Conservation (phyloP, 306 rosid species). For the Citrullus amarus region DNA sequence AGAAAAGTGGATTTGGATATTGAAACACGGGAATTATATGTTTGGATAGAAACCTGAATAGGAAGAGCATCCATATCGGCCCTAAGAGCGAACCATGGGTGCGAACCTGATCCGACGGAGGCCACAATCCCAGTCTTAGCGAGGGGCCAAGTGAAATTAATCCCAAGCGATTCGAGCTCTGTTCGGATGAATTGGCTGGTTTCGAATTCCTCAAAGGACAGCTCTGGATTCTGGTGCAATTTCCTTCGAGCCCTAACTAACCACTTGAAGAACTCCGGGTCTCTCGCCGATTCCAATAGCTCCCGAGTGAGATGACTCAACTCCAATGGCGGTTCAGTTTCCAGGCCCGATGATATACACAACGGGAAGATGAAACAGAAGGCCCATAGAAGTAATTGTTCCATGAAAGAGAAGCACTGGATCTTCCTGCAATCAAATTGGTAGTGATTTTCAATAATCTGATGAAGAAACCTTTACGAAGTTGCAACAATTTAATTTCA, state of each 20-base stretch:
- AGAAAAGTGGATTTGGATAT: too few relatives aligned
- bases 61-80: conserved; percentile 60
- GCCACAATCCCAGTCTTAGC: conserved; percentile 45
- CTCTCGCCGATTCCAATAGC: conserved; percentile 30
- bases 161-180: conserved; percentile 34
- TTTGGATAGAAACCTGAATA: conserved; percentile 15
- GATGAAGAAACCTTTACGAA: too few relatives aligned
- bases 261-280: conserved; percentile 30
- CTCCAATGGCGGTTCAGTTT: neutral
- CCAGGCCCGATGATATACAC: neutral
- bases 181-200: conserved; percentile 38
- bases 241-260: conserved; percentile 25
- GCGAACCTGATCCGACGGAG: conserved; percentile 27
- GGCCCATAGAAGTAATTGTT: neutral
- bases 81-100: conserved; percentile 48
- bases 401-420: too few relatives aligned
- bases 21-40: neutral
- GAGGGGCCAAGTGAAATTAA: conserved; percentile 41
- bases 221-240: conserved; percentile 54
- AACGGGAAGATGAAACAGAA: neutral
- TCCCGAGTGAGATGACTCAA: conserved; percentile 20
- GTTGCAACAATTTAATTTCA: too few relatives aligned
- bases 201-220: conserved; percentile 37
- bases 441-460: too few relatives aligned
- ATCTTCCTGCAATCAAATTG: too few relatives aligned